Evolutionary conservation across 2,329 filamentous ascomycete species (phyloP), one percentile per base, ranked within the genome.

Genomic region (Elsinoe arachidis): DNA sequence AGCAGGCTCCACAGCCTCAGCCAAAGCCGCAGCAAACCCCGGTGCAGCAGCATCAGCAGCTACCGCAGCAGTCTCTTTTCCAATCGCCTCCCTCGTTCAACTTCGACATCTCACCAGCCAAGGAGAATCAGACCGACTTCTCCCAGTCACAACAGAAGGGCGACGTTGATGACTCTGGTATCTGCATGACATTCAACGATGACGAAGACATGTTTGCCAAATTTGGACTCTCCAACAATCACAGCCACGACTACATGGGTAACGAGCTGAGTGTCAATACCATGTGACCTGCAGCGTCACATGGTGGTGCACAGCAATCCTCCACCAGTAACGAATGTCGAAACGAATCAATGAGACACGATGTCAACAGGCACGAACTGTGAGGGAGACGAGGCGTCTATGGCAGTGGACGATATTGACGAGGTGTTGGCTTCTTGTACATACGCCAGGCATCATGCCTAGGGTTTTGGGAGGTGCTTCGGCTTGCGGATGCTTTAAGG

Each of bases 141-240:
- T 55, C 49, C 3, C 38, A 19, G 21, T 49, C 35, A 47, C 56
- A 58, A 15, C 58, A 65, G 35, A 66, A 68, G 33, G 55, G 63
- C 5, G 69, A 72, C 58, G 64, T 71, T 26, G 70, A 72, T 57
- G 70, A 72, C 60, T 70, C 67, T 47, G 70, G 70, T 17, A 71
- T 72, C 39, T 69, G 69, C 21, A 68, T 72, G 67, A 63, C 61
- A 30, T 59, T 72, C 23, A 66, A 68, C 59, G 69, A 72, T 21
- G 69, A 71, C 12, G 64, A 69, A 17, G 57, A 68, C 33, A 59
- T 43, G 12, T 47, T 62, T 38, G 37, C 60, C 46, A 61, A 60
- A 33, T 61, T 60, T 35, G 57, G 58, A 7, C 30, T 61, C 17
- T 30, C 49, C 39, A 52, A 34, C 34, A 35, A 39, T 19, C 39